Evolutionary conservation across 257 asterid species (phyloP), one percentile per base, ranked within the genome.

Genomic region (Jaltomata sinuosa): DNA sequence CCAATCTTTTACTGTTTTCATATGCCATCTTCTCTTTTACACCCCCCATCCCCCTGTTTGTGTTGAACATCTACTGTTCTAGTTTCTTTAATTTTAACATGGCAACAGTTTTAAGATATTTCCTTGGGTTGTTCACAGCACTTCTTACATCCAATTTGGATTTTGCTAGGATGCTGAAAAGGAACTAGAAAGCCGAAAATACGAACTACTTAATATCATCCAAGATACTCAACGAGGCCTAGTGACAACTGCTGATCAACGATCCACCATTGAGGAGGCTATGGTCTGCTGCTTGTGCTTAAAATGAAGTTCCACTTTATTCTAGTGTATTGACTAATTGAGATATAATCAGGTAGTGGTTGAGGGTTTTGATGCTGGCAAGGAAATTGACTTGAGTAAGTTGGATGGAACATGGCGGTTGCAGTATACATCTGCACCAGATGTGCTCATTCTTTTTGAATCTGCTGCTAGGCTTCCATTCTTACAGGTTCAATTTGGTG

Each of bases 371-470:
- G 92, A 91, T 83, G 93, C 95, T 18, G 97, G 95, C 77, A 89
- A 90, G 78, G 88, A 91, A 25, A 86, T 94, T 76, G 85, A 93
- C 47, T 88, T 94, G 87, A 87, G 74, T 38, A 71, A 86, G 80
- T 89, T 96, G 91, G 92, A 96, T 29, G 98, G 98, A n/a, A 94
- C 97, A 14, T 94, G 99, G 99, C 99, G 99, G 45, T 88, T 96
- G 92, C 97, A 93, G 88, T 94, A 94, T 85, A 94, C 99, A 6
- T 92, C 99, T 14, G 99, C 99, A 4, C 82, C 95, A 2, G 98
- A 96, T 86, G 99, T 94, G 87, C 89, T 96, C 54, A 36, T 92
- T 82, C 98, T 96, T 87, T 81, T 96, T 69, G 95, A 96, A 65
- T 91, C 97, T 25, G 94, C 97, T 2, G 87, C 93, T 16, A 90